phyloP scores from a whole-genome alignment of 2,329 filamentous ascomycete species.

The Lasiodiplodia gonubiensis region DNA sequence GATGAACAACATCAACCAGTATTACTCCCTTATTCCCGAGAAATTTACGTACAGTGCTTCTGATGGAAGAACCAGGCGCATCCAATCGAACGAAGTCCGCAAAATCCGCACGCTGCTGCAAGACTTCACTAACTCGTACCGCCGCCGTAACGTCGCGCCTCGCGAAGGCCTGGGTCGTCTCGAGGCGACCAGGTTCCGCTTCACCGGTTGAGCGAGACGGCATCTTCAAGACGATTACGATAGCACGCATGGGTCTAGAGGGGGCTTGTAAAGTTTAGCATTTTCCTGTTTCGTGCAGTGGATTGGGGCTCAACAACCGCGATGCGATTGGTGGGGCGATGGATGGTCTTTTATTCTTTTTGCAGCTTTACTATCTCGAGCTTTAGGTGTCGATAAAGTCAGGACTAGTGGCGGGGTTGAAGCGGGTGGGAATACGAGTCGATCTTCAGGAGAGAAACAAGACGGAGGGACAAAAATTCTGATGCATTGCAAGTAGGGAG shows the following conservation, averaged over 20 bases:
- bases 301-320: background rate
- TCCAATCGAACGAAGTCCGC: slow-evolving; percentile 71
- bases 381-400: slow-evolving; percentile 24
- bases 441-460: slow-evolving; percentile 26
- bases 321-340: slow-evolving; percentile 8
- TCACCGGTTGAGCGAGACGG: slow-evolving; percentile 46
- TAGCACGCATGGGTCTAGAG: slow-evolving; percentile 20
- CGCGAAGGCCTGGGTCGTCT: slow-evolving; percentile 86
- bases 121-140: slow-evolving; percentile 95
- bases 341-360: slow-evolving; percentile 10
- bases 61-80: slow-evolving; percentile 49
- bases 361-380: background rate
- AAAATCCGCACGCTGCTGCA: slow-evolving; percentile 86
- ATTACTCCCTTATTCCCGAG: slow-evolving; percentile 2
- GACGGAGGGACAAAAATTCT: slow-evolving; percentile 20
- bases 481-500: slow-evolving; percentile 24
- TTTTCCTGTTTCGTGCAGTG: slow-evolving; percentile 17
- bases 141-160: slow-evolving; percentile 92
- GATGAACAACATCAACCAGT: slow-evolving; percentile 77
- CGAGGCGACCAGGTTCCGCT: slow-evolving; percentile 87
- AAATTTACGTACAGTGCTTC: slow-evolving; percentile 12
- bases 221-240: slow-evolving; percentile 2
- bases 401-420: slow-evolving; percentile 16
- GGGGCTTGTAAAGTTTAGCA: slow-evolving; percentile 23
- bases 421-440: slow-evolving; percentile 22